A percentile compares a stretch with the other conserved stretches of the same genome.
phyloP scores from a whole-genome alignment of 2,329 filamentous ascomycete species.

The Hypoxylon sp. region DNA sequence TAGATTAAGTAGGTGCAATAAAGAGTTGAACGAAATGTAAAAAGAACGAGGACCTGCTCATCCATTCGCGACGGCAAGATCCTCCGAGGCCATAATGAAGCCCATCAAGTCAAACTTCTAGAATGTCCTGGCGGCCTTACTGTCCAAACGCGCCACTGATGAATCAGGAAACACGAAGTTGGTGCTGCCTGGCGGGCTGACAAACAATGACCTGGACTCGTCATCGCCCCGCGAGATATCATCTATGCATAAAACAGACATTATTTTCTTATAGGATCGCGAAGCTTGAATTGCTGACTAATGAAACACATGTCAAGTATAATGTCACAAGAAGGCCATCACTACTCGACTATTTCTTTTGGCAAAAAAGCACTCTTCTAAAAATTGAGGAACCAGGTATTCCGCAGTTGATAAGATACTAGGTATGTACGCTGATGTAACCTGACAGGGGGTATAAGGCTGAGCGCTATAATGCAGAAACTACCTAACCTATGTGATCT shows the following conservation, averaged over 20 bases:
- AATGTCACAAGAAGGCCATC: no score
- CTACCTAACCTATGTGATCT: no score
- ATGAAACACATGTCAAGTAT: background rate
- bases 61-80: constrained; percentile 15
- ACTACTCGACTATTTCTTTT: background rate
- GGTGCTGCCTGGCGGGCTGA: constrained; percentile 28
- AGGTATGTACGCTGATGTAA: background rate
- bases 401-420: background rate
- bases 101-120: constrained; percentile 33
- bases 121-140: constrained; percentile 29
- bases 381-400: no score
- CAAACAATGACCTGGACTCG: constrained; percentile 5
- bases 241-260: background rate
- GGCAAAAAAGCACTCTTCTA: background rate
- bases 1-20: background rate
- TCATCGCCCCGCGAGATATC: background rate
- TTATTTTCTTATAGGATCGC: background rate
- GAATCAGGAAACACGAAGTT: constrained; percentile 19
- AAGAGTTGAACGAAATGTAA: background rate
- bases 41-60: constrained; percentile 17
- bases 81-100: constrained; percentile 34
- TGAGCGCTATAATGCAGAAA: background rate
- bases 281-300: background rate
- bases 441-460: background rate
- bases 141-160: constrained; percentile 24